Base-by-base conservation (phyloP, 495 filamentous ascomycete species). In the Xylaria bambusicola region DNA sequence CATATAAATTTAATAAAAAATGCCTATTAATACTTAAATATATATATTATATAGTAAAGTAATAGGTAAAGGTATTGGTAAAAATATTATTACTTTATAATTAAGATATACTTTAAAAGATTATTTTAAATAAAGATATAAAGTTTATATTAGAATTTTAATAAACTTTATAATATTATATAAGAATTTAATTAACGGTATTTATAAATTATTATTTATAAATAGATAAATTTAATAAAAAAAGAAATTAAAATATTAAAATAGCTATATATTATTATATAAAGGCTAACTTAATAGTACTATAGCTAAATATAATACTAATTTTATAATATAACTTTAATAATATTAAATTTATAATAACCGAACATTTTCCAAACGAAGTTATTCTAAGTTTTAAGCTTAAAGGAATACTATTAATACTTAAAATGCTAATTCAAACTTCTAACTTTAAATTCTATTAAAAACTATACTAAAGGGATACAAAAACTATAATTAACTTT, bases 291-390 rank as follows among this genome's bases (percentile, higher is more conserved):
- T 15, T 44, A 46, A 46, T 21, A 21, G 23, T 46, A 21, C 13
- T 46, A 21, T 46, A 46, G 15, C 5, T 26, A 8, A 8, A 21
- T 5, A 46, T 46, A 6, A 26, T 46, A 2, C 13, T 51, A 51
- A 7, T n/a, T 4, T n/a, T 51, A 31, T 51, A 51, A 31, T 31
- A 51, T 51, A 33, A 17, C n/a, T 51, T 51, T 51, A 51, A 51
- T 31, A 51, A 51, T 17, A 15, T 51, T 21, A 31, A 31, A 15
- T 18, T 12, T 5, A 6, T 31, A 31, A n/a, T 33, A 7, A 6
- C n/a, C 8, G n/a, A 51, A 15, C 18, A 33, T 31, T 4, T 12
- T 6, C n/a, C 33, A 6, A 51, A 51, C 21, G 21, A 31, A 33
- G n/a, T 51, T 6, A 33, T 51, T 12, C 6, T 51, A 31, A 31